These are phyloP conservation scores for Ascosphaera aggregata DNA, from an alignment of 2,329 filamentous ascomycete species.

Conservation along the genomic window DNA sequence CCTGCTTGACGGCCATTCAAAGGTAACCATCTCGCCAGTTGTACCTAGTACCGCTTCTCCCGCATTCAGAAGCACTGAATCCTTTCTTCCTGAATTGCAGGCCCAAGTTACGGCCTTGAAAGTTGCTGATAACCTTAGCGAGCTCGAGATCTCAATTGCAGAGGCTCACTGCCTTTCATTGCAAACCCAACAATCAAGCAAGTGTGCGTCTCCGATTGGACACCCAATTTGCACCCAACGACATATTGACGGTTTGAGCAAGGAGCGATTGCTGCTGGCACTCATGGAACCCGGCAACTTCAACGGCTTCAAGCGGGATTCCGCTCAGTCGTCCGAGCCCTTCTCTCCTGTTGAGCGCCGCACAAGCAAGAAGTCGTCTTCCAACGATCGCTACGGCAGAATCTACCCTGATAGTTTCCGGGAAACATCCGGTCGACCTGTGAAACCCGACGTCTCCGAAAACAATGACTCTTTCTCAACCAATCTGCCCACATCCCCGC, in stretches of 20 bases:
- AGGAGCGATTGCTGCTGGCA: background rate
- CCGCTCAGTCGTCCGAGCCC: conserved; percentile 15
- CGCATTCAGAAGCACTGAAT: background rate
- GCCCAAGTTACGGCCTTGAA: background rate
- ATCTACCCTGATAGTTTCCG: conserved; percentile 23
- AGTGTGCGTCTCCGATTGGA: conserved; percentile 6
- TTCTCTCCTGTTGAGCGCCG: conserved; percentile 20
- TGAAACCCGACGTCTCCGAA: conserved; percentile 22
- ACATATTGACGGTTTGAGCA: background rate
- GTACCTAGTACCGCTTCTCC: background rate
- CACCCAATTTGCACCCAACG: conserved; percentile 4
- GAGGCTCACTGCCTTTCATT: background rate
- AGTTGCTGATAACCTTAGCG: background rate
- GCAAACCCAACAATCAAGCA: conserved; percentile 7
- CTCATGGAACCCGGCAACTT: conserved; percentile 19
- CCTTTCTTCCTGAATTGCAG: background rate
- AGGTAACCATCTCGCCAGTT: background rate
- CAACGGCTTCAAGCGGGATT: conserved; percentile 19
- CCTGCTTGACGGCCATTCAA: background rate
- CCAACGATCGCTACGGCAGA: conserved; percentile 22
- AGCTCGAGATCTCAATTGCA: background rate
- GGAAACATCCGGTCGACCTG: conserved; percentile 21
- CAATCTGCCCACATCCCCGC: conserved; percentile 14
- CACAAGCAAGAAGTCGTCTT: conserved; percentile 24
- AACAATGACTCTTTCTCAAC: conserved; percentile 15